These are phyloP conservation scores for Aspergillus unguis DNA, from an alignment of 2,329 filamentous ascomycete genomes.

Conservation along the genomic window DNA sequence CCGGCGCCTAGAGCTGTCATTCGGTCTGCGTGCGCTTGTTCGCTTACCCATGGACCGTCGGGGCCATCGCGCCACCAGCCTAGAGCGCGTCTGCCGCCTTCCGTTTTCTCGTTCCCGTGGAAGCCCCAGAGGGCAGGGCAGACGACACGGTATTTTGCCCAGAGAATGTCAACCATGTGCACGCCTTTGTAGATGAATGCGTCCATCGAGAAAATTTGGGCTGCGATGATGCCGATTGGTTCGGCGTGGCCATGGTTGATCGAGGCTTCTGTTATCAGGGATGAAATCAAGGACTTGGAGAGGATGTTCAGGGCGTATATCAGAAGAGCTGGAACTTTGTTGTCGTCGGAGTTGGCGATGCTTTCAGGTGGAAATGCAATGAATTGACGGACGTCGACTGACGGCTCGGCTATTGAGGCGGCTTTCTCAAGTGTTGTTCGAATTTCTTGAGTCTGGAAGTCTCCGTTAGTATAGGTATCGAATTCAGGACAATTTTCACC, in stretches of 20 bases:
- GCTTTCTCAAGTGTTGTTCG: conserved; percentile 53
- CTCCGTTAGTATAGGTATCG: conserved; percentile 12
- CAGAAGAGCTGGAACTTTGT: conserved; percentile 61
- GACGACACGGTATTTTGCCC: conserved; percentile 76
- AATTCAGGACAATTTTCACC: conserved; percentile 17
- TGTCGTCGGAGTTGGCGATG: conserved; percentile 39
- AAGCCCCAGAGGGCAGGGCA: conserved; percentile 87
- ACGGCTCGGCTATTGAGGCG: conserved; percentile 51
- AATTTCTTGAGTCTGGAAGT: conserved; percentile 43
- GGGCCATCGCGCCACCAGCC: conserved; percentile 65
- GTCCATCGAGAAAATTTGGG: conserved; percentile 68
- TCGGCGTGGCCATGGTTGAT: conserved; percentile 66
- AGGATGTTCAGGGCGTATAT: conserved; percentile 76
- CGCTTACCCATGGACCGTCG: conserved; percentile 58
- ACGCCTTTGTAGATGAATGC: conserved; percentile 65
- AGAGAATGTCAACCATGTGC: conserved; percentile 75
- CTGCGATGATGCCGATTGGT: conserved; percentile 72
- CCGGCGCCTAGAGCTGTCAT: conserved; percentile 83
- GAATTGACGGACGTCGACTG: conserved; percentile 56
- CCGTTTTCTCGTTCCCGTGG: conserved; percentile 69
- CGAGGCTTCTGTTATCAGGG: conserved; percentile 65
- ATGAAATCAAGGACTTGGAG: conserved; percentile 67
- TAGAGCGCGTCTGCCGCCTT: conserved; percentile 62
- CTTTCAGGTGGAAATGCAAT: conserved; percentile 45
- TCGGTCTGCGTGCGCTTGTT: conserved; percentile 73